Evolutionary conservation across 2,329 filamentous ascomycete genomes (phyloP), one percentile per base, ranked within the genome.

Genomic region (Ploettnerulaceae sp.): DNA sequence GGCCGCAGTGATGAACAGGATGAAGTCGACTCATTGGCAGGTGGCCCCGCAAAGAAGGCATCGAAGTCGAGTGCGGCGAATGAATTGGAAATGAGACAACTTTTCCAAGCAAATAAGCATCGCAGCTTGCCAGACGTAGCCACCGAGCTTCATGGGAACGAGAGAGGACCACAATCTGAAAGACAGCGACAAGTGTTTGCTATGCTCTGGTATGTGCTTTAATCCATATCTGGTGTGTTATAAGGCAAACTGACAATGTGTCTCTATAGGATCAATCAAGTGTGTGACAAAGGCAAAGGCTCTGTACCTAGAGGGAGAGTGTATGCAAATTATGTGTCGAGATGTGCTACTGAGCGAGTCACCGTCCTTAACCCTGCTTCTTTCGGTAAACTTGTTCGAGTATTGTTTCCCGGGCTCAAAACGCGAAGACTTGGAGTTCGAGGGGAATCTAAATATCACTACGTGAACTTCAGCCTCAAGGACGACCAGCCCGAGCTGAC

Each of bases 401-500:
- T 98, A 29, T 85, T 98, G 41, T 98, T 97, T 59, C 91, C 93
- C 0, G 91, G 90, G 32, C 83, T 98, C 17, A 91, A 95, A 68
- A 98, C 93, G 24, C 79, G 93, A 49, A 80, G 93, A 54, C 74
- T 98, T 9, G 93, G 93, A 53, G 90, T 97, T 36, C 82, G 93
- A 43, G 93, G 93, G 54, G 91, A 97, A 69, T 98, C 93, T 11
- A 98, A 98, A 65, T 98, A 98, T 66, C 93, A 98, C 67, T 98
- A 98, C 61, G 80, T 84, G 36, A 82, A 82, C 61, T 84, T 84
- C 58, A 71, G 71, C 9, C 66, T 84, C 40, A 67, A 71, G 32
- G 79, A 82, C 40, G 79, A 82, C 48, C 61, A 64, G 38, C 60
- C 62, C 39, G 57, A 61, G 28, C 42, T 62, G 37, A 53, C 56